A percentile compares a stretch with the other conserved stretches of the same genome.
Conservation (phyloP, 305 asterid species). For the Solanum hybrid region DNA sequence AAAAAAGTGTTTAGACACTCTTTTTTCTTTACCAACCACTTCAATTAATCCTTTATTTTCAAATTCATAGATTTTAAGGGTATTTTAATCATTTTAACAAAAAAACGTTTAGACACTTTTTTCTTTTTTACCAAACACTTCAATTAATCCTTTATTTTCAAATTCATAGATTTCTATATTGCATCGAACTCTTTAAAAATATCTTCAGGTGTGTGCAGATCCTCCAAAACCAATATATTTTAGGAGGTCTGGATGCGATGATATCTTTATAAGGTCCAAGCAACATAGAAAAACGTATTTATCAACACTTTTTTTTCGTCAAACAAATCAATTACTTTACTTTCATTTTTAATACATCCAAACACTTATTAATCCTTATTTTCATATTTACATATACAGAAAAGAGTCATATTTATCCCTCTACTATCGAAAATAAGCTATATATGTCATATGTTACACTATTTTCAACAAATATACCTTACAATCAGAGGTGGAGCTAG, state of each 20-base stretch:
- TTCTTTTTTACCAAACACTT: background rate
- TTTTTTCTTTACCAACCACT: background rate
- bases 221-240: background rate
- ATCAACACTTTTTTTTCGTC: background rate
- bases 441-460: background rate
- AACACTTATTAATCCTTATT: background rate
- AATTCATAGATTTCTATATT: background rate
- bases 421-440: background rate
- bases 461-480: too few species aligned
- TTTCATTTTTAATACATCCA: background rate
- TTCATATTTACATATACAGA: background rate
- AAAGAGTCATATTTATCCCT: background rate
- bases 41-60: background rate
- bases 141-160: background rate
- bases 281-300: background rate
- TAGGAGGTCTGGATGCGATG: background rate
- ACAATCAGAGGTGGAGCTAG: rapidly evolving
- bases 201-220: background rate
- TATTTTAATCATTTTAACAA: background rate
- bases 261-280: background rate
- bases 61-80: background rate
- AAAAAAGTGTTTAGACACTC: background rate
- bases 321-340: background rate
- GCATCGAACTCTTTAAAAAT: background rate
- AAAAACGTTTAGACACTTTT: background rate